Percentiles rank a stretch among this genome's conserved stretches.
phyloP scores from a whole-genome alignment of 148 eudicot species.

The Vaccinium macrocarpon region DNA sequence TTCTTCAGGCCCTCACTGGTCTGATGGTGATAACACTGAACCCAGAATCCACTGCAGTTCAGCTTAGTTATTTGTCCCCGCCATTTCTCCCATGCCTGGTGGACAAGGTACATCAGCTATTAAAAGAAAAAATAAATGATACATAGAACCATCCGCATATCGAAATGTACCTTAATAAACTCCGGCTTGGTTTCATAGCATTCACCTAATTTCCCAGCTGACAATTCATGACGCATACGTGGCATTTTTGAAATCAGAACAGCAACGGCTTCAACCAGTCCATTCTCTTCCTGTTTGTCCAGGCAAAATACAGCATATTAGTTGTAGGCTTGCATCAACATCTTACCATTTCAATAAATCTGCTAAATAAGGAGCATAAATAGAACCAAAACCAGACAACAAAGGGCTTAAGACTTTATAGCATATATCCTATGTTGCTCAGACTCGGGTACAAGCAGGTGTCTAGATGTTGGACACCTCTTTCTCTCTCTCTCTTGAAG shows the following conservation, averaged over 20 bases:
- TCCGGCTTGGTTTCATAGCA: conserved; percentile 76
- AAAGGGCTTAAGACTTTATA: too few relatives aligned
- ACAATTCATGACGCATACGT: conserved; percentile 63
- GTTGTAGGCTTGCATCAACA: conserved; percentile 5
- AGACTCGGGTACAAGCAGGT: too few relatives aligned
- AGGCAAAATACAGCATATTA: conserved; percentile 12
- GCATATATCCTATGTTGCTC: too few relatives aligned
- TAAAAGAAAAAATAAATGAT: conserved; percentile 11
- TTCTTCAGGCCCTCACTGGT: conserved; percentile 75
- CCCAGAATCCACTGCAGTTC: conserved; percentile 94
- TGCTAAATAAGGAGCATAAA: too few relatives aligned
- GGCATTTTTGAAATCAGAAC: conserved; percentile 94
- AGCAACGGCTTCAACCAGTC: conserved; percentile 94
- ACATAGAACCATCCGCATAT: not conserved
- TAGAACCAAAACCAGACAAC: too few relatives aligned
- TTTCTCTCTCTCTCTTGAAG: too few relatives aligned
- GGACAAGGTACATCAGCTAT: conserved; percentile 14
- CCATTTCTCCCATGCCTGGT: conserved; percentile 97
- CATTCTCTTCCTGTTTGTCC: conserved; percentile 77
- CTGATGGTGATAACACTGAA: conserved; percentile 74
- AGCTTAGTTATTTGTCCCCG: conserved; percentile 78
- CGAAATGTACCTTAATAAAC: conserved; percentile 64
- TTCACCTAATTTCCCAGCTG: conserved; percentile 67
- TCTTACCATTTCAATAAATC: not conserved
- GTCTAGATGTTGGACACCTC: too few relatives aligned